Evolutionary conservation across 345 rosid genomes (phyloP).

Genomic region (Euphorbia lathyris): DNA sequence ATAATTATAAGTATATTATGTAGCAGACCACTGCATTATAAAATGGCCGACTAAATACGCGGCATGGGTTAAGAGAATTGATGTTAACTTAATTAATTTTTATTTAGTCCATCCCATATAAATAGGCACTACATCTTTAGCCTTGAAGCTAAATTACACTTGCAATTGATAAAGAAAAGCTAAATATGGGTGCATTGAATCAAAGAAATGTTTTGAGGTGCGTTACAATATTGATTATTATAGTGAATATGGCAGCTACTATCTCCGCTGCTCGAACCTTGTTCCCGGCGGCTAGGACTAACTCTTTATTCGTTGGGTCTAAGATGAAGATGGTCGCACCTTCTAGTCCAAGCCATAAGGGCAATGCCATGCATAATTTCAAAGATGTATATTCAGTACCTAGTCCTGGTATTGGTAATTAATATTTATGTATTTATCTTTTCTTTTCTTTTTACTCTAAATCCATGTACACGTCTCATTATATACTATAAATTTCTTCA

Average conservation of each 20-base stretch:
- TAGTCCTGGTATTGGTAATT: conserved; percentile 7
- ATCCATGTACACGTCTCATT: too few relatives aligned
- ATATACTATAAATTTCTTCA: too few relatives aligned
- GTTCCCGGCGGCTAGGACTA: too few relatives aligned
- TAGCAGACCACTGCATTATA: too few relatives aligned
- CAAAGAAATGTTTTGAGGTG: not conserved
- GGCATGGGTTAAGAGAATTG: not conserved
- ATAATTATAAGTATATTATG: too few relatives aligned
- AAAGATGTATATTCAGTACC: not conserved
- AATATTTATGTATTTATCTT: not conserved
- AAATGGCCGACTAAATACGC: conserved; percentile 7
- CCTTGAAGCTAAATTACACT: not conserved
- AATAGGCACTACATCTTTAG: too few relatives aligned
- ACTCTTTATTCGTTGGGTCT: too few relatives aligned
- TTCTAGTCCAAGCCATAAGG: conserved; percentile 9
- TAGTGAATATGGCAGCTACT: not conserved
- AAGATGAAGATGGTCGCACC: not conserved
- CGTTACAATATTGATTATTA: not conserved
- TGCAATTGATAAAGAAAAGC: not conserved
- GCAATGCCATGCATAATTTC: not conserved
- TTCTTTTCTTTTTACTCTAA: not conserved
- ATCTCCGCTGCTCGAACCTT: conserved; percentile 4
- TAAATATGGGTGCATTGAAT: not conserved
- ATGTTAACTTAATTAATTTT: too few relatives aligned
- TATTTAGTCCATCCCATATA: too few relatives aligned